Evolutionary conservation across 192 early-diverging fungal species (phyloP).

Genomic region (Phlyctochytrium bullatum): DNA sequence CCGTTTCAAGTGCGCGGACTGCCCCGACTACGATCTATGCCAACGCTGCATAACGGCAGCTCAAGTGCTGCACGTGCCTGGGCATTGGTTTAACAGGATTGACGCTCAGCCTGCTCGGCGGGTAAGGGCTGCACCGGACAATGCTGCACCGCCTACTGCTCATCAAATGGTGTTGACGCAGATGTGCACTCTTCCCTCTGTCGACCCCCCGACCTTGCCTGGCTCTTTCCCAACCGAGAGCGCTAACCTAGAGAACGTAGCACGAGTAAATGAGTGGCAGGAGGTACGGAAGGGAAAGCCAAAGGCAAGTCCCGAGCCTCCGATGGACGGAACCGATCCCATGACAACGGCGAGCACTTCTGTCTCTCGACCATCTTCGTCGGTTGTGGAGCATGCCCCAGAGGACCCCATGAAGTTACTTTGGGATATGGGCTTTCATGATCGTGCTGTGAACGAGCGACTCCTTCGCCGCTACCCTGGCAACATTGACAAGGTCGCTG

Average conservation of each 20-base stretch:
- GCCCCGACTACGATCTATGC: constrained; percentile 32
- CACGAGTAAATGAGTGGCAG: no score
- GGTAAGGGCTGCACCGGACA: not conserved
- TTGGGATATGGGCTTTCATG: constrained; percentile 26
- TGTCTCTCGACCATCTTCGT: not conserved
- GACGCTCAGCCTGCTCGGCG: constrained; percentile 2
- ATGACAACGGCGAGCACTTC: not conserved
- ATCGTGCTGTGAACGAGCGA: constrained; percentile 6
- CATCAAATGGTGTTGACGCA: not conserved
- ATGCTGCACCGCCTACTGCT: not conserved
- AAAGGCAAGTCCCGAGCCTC: not conserved
- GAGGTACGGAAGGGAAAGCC: no score
- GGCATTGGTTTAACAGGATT: constrained; percentile 27
- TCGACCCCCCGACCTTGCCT: no score
- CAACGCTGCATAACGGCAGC: constrained; percentile 7
- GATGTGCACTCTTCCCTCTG: no score
- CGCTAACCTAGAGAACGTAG: no score
- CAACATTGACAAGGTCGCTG: constrained; percentile 18
- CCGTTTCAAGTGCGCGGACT: constrained; percentile 30
- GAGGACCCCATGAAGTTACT: not conserved
- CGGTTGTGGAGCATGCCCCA: not conserved
- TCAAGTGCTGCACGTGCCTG: constrained; percentile 5
- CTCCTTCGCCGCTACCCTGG: constrained; percentile 13
- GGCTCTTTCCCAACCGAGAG: no score
- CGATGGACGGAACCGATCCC: not conserved